A percentile compares a stretch with the other conserved stretches of the same genome.
Evolutionary conservation across 257 asterid species (phyloP).

Genomic region (Coffea eugenioides): DNA sequence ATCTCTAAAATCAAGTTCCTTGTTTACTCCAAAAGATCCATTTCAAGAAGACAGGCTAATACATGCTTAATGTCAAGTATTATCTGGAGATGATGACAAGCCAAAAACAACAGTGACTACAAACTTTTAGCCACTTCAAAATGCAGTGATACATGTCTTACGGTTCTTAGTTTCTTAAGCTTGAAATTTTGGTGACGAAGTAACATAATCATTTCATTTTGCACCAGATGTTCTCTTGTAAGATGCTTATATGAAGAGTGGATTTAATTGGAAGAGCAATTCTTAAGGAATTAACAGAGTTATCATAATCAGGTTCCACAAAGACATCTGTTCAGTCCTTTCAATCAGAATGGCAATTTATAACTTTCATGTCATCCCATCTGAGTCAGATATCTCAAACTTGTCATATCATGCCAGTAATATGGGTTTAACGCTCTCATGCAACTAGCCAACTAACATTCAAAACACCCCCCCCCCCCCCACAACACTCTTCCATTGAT

Average conservation of each 20-base stretch:
- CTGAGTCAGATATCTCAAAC: background rate
- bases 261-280: background rate
- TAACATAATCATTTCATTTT: background rate
- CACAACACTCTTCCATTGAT: background rate
- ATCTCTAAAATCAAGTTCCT: background rate
- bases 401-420: conserved; percentile 1
- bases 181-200: background rate
- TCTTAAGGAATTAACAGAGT: background rate
- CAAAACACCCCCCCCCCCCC: background rate
- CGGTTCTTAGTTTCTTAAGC: background rate
- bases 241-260: background rate
- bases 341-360: background rate
- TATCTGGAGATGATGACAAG: background rate
- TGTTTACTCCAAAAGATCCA: background rate
- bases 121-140: background rate
- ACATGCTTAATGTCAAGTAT: background rate
- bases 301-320: background rate
- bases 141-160: background rate
- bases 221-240: background rate
- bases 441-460: background rate
- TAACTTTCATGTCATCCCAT: background rate
- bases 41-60: background rate
- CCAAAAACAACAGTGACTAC: background rate
- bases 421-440: background rate
- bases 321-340: background rate